Percentiles rank a stretch among this genome's conserved stretches.
These are phyloP conservation scores for Fallopia convolvulus DNA, from an alignment of 148 eudicot genomes.

Conservation along the genomic window DNA sequence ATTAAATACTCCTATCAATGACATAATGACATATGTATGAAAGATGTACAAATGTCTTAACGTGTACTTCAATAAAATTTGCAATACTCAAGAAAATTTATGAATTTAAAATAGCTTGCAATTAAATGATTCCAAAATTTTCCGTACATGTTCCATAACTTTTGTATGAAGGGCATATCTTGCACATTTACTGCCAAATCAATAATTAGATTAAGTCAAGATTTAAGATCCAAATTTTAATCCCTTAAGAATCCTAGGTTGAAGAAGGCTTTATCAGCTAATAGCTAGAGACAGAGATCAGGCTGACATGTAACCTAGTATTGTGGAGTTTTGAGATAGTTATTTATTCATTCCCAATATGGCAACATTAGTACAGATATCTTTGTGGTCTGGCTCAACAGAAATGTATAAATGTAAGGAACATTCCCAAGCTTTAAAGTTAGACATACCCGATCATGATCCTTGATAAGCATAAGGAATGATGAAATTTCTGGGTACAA, in stretches of 20 bases:
- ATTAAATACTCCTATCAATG: background rate
- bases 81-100: background rate
- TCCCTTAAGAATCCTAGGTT: background rate
- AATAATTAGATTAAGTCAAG: too few relatives aligned
- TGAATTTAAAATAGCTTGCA: background rate
- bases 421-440: background rate
- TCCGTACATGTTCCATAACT: too few relatives aligned
- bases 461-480: constrained; percentile 35
- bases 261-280: background rate
- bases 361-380: background rate
- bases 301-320: background rate
- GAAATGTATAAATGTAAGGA: background rate
- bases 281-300: background rate
- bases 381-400: background rate
- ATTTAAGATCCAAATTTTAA: background rate
- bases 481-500: constrained; percentile 88
- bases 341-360: background rate
- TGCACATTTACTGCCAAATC: background rate
- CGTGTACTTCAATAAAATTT: background rate
- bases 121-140: background rate
- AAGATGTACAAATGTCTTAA: background rate
- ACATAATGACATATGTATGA: background rate
- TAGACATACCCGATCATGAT: background rate
- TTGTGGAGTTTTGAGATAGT: background rate
- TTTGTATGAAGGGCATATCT: background rate